Conservation (phyloP, 2,329 filamentous ascomycete genomes). For the Phaeosphaeria sp. region DNA sequence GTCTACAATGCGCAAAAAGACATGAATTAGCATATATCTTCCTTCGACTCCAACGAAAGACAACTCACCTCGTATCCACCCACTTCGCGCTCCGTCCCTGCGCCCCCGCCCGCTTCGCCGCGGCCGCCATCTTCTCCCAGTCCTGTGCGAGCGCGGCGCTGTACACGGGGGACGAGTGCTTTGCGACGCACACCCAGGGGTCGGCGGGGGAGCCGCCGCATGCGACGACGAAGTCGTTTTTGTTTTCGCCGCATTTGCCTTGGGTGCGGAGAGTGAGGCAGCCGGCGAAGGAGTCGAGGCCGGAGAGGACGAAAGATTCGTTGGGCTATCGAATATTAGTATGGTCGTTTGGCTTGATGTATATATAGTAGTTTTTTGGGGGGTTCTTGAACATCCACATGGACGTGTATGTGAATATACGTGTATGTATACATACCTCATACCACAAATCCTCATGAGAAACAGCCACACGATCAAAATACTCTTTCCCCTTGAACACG, state of each 20-base stretch:
- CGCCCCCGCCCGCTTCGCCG: neutral
- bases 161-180: neutral
- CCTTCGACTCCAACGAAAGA: too few relatives aligned
- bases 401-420: too few relatives aligned
- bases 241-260: neutral
- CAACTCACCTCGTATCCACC: neutral
- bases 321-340: neutral
- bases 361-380: too few relatives aligned
- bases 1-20: neutral
- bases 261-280: neutral
- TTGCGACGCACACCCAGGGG: neutral
- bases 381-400: too few relatives aligned
- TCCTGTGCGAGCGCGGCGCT: neutral
- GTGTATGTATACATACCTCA: neutral
- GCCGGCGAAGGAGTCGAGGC: neutral
- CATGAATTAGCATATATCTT: too few relatives aligned
- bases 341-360: too few relatives aligned
- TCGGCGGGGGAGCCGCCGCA: neutral
- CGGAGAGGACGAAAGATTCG: neutral
- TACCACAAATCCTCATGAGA: neutral
- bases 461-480: neutral
- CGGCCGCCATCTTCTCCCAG: neutral
- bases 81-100: neutral
- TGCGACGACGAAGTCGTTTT: neutral
- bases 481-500: neutral